Evolutionary conservation across 2,329 filamentous ascomycete species (phyloP), one percentile per base, ranked within the genome.

Genomic region (Fonsecaea monophora): DNA sequence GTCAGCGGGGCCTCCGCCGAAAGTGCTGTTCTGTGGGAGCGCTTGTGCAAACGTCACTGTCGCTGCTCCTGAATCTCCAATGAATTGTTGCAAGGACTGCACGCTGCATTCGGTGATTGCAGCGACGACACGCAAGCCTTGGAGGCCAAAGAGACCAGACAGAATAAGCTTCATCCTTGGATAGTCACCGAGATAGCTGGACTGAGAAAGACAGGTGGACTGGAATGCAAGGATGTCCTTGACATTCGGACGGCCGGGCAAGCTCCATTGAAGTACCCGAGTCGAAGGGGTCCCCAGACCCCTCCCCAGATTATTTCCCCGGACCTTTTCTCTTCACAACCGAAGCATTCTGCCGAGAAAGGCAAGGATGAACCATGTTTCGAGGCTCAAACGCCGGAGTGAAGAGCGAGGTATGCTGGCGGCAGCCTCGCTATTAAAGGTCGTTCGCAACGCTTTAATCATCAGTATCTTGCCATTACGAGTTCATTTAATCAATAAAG

Each of bases 21-120:
- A 61, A 12, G 45, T 32, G 40, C 54, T 42, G 54, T 48, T 30
- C 45, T 57, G 37, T 30, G 9, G n/a, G 10, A 64, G 62, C 6
- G 45, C 34, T 34, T 37, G 13, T 50, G 42, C 45, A 30, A 15
- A 21, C 1, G 18, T 48, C 25, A 34, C 42, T 0, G 50, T 50
- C 21, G 45, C 45, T 5, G 18, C 4, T 25, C 45, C 45, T 25
- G 21, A 21, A 4, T 9, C 21, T 50, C 18, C 45, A 25, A 50
- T 21, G 9, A 50, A 50, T 9, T 25, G 8, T 13, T 50, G 45
- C 4, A 50, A 25, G 45, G 45, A 50, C 12, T 50, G 10, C 10
- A 50, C 13, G 25, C 25, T 25, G 18, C 21, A 50, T 25, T 50
- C 45, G 4, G 18, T 50, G 3, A 25, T 13, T 25, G 45, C 45